These are phyloP conservation scores for Boletus eberwhitei DNA, from an alignment of 768 basidiomycete species.

Conservation along the genomic window DNA sequence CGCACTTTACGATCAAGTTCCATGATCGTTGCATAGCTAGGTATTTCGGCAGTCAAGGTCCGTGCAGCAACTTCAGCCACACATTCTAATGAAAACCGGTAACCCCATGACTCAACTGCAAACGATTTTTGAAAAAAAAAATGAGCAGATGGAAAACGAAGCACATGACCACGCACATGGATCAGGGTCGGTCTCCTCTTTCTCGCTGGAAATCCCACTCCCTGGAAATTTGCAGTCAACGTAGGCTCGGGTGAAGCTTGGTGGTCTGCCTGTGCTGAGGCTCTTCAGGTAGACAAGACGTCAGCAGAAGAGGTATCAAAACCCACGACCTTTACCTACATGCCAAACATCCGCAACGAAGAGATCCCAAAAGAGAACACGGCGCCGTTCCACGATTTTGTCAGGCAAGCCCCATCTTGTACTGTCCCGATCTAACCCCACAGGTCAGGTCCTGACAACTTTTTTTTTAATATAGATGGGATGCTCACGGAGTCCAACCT, in stretches of 20 bases:
- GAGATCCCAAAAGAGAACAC: constrained; percentile 75
- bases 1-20: constrained; percentile 67
- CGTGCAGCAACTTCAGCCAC: constrained; percentile 60
- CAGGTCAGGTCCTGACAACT: constrained; percentile 7
- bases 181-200: constrained; percentile 20
- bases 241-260: constrained; percentile 61
- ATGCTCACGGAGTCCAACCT: constrained; percentile 70
- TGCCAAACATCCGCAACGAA: constrained; percentile 71
- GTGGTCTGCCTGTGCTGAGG: constrained; percentile 67
- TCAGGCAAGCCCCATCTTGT: constrained; percentile 59
- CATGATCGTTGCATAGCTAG: constrained; percentile 61
- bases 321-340: constrained; percentile 35
- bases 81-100: constrained; percentile 62
- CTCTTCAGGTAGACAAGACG: constrained; percentile 40
- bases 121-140: background rate
- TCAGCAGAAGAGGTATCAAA: constrained; percentile 9
- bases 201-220: constrained; percentile 11
- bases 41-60: constrained; percentile 62
- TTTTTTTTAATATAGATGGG: constrained; percentile 3
- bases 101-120: constrained; percentile 58
- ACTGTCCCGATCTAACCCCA: constrained; percentile 54
- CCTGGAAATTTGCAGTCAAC: constrained; percentile 64
- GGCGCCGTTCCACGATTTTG: constrained; percentile 61
- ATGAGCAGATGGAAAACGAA: background rate
- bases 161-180: constrained; percentile 26